Conservation (phyloP, 2,329 filamentous ascomycete species). For the Curvularia sp. region DNA sequence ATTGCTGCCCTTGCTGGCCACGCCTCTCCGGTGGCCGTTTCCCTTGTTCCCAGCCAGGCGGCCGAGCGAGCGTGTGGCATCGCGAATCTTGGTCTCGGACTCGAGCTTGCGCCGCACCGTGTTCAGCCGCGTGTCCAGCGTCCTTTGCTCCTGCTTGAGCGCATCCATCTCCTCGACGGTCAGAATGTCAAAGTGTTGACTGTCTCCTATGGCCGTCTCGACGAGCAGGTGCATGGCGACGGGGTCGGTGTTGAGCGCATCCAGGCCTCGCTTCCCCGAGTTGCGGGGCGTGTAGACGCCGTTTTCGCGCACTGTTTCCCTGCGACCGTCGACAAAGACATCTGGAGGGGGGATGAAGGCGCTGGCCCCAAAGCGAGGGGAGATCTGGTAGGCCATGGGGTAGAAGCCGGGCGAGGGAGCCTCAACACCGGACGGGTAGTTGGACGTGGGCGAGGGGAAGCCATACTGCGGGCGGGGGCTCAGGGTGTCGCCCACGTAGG, state of each 20-base stretch:
- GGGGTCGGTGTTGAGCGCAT: constrained; percentile 58
- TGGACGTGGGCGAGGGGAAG: constrained; percentile 50
- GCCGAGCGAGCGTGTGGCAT: constrained; percentile 87
- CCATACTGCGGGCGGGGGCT: constrained; percentile 46
- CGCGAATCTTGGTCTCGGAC: constrained; percentile 91
- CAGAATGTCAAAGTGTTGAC: constrained; percentile 81
- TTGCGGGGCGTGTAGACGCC: constrained; percentile 41
- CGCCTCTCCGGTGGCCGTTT: constrained; percentile 57
- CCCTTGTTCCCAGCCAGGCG: constrained; percentile 74
- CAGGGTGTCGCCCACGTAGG: constrained; percentile 41
- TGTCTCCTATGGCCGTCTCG: constrained; percentile 91
- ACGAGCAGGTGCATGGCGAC: constrained; percentile 90
- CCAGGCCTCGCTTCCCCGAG: constrained; percentile 40
- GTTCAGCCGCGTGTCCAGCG: constrained; percentile 78
- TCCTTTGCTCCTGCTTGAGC: constrained; percentile 84
- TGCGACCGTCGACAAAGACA: constrained; percentile 45
- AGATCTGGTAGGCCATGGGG: constrained; percentile 49
- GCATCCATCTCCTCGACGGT: constrained; percentile 91
- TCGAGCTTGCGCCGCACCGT: constrained; percentile 82
- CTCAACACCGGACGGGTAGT: constrained; percentile 47
- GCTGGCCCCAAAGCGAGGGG: constrained; percentile 46
- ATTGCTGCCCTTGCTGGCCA: constrained; percentile 57
- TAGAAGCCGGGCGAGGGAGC: constrained; percentile 46
- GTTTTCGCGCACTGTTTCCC: constrained; percentile 37
- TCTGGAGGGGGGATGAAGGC: constrained; percentile 50